These are phyloP conservation scores for Ceratocystis ficicola DNA, from an alignment of 2,329 filamentous ascomycete species.

Conservation along the genomic window DNA sequence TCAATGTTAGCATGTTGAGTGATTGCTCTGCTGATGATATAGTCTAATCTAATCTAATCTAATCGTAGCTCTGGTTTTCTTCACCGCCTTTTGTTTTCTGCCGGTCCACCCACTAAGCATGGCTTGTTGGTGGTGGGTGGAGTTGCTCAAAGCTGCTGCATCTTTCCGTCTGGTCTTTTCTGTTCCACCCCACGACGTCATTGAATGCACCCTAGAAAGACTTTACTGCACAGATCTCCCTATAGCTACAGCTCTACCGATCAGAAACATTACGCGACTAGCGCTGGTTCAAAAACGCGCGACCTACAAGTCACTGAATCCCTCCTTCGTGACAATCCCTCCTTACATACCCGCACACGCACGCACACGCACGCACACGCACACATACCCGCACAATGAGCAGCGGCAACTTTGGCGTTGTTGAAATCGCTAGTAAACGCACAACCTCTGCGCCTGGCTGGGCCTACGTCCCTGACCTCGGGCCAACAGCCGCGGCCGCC, in stretches of 20 bases:
- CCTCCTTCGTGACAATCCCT: too few relatives aligned
- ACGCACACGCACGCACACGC: background rate
- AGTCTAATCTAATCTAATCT: background rate
- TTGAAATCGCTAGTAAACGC: constrained; percentile 63
- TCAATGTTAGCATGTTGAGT: background rate
- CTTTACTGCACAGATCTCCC: too few relatives aligned
- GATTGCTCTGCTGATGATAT: background rate
- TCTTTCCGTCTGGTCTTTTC: background rate
- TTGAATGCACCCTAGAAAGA: background rate
- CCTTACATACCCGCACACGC: background rate
- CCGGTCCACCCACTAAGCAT: background rate
- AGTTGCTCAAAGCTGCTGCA: background rate
- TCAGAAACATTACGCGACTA: too few relatives aligned
- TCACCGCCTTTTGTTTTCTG: constrained; percentile 5
- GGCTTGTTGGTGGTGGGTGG: background rate
- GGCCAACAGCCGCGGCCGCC: constrained; percentile 43
- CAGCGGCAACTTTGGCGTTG: constrained; percentile 63
- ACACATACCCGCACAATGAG: background rate
- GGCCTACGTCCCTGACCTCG: constrained; percentile 77
- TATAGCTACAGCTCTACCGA: too few relatives aligned
- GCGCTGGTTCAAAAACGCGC: too few relatives aligned
- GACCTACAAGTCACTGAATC: too few relatives aligned
- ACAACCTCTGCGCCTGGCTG: constrained; percentile 69
- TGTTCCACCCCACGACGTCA: background rate
- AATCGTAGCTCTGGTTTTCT: background rate